Evolutionary conservation across 257 asterid genomes (phyloP).

Genomic region (Scutellaria minor): DNA sequence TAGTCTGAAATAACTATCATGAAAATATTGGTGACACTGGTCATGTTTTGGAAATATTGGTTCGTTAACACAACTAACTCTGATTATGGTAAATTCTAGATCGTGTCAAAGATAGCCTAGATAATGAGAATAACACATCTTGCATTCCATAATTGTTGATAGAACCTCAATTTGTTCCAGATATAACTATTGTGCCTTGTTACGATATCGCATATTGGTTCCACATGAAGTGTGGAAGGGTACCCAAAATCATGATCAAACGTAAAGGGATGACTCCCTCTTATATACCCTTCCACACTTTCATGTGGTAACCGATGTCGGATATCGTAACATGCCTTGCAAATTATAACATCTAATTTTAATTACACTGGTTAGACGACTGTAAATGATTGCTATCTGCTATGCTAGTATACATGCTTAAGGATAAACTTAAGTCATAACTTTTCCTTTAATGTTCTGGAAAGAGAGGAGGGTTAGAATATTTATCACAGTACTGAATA

Average conservation of each 20-base stretch:
- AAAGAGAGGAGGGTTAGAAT: too few relatives aligned
- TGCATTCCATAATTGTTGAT: background rate
- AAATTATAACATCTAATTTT: background rate
- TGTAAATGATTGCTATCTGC: background rate
- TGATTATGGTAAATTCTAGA: background rate
- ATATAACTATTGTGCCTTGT: background rate
- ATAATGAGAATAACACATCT: background rate
- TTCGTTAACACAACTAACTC: background rate
- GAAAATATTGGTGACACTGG: background rate
- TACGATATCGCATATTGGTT: too few relatives aligned
- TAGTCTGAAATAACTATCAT: background rate
- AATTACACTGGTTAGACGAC: slow-evolving; percentile 2
- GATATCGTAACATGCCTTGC: background rate
- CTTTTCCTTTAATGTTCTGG: too few relatives aligned
- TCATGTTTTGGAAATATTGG: background rate
- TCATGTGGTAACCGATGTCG: too few relatives aligned
- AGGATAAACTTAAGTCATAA: background rate
- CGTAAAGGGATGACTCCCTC: too few relatives aligned
- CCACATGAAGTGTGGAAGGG: too few relatives aligned
- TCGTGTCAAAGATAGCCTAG: background rate
- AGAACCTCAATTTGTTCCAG: background rate
- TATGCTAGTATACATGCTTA: background rate
- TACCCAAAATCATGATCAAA: too few relatives aligned
- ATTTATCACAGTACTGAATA: too few relatives aligned
- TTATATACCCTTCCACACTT: too few relatives aligned